A percentile compares a stretch with the other conserved stretches of the same genome.
Conservation (phyloP, 805 yeast genomes). For the Barnettozyma wickerhamii region DNA sequence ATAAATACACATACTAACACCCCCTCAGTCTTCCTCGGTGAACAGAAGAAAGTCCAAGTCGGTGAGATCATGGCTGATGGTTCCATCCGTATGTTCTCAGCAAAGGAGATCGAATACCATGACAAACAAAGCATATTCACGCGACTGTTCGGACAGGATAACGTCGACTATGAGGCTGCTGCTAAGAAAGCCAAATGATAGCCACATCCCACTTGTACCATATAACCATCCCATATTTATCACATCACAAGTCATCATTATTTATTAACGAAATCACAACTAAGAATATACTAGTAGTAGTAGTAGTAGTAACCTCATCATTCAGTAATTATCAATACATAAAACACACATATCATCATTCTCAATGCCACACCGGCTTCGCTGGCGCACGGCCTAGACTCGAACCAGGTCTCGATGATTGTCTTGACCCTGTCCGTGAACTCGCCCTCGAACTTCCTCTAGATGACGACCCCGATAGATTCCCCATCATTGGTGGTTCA, state of each 20-base stretch:
- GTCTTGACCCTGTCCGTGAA: slow-evolving; percentile 5
- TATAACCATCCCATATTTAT: too few species aligned
- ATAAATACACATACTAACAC: too few species aligned
- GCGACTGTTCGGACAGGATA: slow-evolving; percentile 21
- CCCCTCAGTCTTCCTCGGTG: slow-evolving; percentile 20
- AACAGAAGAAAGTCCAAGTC: slow-evolving; percentile 20
- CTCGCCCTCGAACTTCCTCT: not conserved
- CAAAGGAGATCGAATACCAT: slow-evolving; percentile 19
- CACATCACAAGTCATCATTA: not conserved
- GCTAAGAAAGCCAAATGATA: slow-evolving; percentile 9
- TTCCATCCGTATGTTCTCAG: slow-evolving; percentile 17
- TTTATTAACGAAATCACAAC: not conserved
- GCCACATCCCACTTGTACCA: not conserved
- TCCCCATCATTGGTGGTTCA: slow-evolving; percentile 1
- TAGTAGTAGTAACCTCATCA: not conserved
- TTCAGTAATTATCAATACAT: not conserved
- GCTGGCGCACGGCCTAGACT: slow-evolving; percentile 7
- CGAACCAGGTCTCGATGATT: slow-evolving; percentile 6
- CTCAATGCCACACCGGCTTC: slow-evolving; percentile 9
- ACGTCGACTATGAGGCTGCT: slow-evolving; percentile 18
- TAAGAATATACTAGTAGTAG: too few species aligned
- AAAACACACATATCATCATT: not conserved
- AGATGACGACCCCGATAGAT: slow-evolving; percentile 2
- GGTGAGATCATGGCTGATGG: slow-evolving; percentile 26
- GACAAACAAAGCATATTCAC: slow-evolving; percentile 20